Evolutionary conservation across 2,329 filamentous ascomycete genomes (phyloP).

Genomic region (Lachnellula cervina): DNA sequence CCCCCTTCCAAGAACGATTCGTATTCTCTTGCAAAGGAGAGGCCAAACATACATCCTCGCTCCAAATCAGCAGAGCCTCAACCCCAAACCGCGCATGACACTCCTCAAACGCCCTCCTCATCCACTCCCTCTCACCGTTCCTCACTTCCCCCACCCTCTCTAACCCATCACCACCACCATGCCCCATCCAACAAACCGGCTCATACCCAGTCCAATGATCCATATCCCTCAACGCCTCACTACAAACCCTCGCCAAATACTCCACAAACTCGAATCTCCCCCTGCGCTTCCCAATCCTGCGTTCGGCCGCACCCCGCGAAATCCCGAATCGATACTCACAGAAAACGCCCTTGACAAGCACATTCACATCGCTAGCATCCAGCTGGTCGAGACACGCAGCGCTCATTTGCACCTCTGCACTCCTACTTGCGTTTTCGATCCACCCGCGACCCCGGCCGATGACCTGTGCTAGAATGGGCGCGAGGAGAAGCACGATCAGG

Average conservation of each 20-base stretch:
- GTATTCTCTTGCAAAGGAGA: not conserved
- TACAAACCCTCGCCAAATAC: not conserved
- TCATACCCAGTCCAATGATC: not conserved
- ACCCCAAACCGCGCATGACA: conserved; percentile 3
- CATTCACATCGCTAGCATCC: not conserved
- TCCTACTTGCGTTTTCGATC: not conserved
- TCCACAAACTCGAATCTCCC: not conserved
- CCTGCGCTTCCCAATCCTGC: not conserved
- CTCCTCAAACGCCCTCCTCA: conserved; percentile 2
- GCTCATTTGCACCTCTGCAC: not conserved
- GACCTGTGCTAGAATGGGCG: not conserved
- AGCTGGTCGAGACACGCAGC: conserved; percentile 3
- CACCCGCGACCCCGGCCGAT: not conserved
- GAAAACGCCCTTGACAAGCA: not conserved
- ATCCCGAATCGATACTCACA: conserved; percentile 1
- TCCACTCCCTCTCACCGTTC: not conserved
- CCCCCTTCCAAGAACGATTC: not conserved
- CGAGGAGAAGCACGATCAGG: not conserved
- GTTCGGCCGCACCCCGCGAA: not conserved
- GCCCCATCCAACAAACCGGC: not conserved
- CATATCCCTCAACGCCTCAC: not conserved
- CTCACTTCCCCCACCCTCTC: not conserved
- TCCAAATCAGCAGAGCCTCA: not conserved
- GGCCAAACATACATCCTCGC: not conserved
- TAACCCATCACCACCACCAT: not conserved